Percentiles rank a stretch among this genome's conserved stretches.
These are phyloP conservation scores for Parasitella parasitica DNA, from an alignment of 371 early-diverging fungal genomes.

Conservation along the genomic window DNA sequence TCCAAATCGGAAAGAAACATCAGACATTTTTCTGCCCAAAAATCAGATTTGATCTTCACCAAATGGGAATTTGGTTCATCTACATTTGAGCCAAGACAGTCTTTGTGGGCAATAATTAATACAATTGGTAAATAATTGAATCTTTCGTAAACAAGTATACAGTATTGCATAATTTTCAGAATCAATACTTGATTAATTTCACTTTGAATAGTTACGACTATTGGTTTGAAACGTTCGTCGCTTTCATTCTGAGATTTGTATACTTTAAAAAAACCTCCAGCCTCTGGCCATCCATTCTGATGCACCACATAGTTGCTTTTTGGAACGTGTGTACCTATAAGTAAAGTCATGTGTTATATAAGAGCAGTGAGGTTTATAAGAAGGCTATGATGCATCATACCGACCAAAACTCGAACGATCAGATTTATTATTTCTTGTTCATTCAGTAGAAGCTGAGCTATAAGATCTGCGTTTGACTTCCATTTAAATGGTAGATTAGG, in stretches of 20 bases:
- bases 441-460: slow-evolving; percentile 15
- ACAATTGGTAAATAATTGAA: slow-evolving; percentile 17
- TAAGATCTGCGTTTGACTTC: slow-evolving; percentile 8
- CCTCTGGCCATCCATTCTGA: slow-evolving; percentile 19
- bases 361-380: neutral
- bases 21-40: slow-evolving; percentile 25
- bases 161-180: neutral
- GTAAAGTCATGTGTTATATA: neutral
- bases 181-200: neutral
- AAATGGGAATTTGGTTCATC: slow-evolving; percentile 19
- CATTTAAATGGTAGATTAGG: slow-evolving; percentile 5
- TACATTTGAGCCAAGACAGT: slow-evolving; percentile 18
- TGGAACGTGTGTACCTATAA: slow-evolving; percentile 12
- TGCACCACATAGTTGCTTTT: slow-evolving; percentile 15
- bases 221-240: neutral
- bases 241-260: slow-evolving; percentile 17
- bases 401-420: slow-evolving; percentile 8
- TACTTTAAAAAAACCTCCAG: slow-evolving; percentile 16
- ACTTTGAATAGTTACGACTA: neutral
- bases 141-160: slow-evolving; percentile 17
- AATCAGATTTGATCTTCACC: slow-evolving; percentile 20
- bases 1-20: slow-evolving; percentile 22
- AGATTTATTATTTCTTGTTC: slow-evolving; percentile 18
- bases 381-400: neutral
- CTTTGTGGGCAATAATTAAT: slow-evolving; percentile 20